A percentile compares a stretch with the other conserved stretches of the same genome.
Conservation (phyloP, 2,329 filamentous ascomycete genomes). For the Bipolaris sorokiniana region DNA sequence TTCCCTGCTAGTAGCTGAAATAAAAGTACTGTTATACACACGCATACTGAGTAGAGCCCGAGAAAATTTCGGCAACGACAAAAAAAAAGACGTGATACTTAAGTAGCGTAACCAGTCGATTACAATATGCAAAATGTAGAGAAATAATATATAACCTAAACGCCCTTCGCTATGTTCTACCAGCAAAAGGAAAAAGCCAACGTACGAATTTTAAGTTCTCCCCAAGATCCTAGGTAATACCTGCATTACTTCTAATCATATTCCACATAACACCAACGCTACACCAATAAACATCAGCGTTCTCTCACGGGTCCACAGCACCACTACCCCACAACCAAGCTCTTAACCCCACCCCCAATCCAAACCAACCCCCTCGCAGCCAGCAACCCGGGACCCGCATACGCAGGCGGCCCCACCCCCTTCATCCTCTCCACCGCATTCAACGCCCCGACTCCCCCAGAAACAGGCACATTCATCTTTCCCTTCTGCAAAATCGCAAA, state of each 20-base stretch:
- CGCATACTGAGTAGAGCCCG: too few relatives aligned
- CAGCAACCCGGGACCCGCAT: constrained; percentile 39
- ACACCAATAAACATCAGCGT: too few relatives aligned
- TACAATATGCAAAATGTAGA: too few relatives aligned
- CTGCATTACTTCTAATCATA: not conserved
- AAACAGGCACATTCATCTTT: constrained; percentile 17
- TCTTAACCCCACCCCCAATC: constrained; percentile 29
- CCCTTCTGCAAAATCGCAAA: constrained; percentile 60
- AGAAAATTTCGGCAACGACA: too few relatives aligned
- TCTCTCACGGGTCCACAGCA: not conserved
- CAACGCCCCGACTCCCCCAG: not conserved
- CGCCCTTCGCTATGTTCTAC: not conserved
- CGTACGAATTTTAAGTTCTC: not conserved
- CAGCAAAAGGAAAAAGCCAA: not conserved
- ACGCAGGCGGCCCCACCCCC: constrained; percentile 19
- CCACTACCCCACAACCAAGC: constrained; percentile 13
- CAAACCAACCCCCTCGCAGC: constrained; percentile 34
- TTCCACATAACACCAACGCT: not conserved
- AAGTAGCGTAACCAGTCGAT: too few relatives aligned
- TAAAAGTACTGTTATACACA: too few relatives aligned
- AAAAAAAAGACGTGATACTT: too few relatives aligned
- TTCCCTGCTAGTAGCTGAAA: too few relatives aligned
- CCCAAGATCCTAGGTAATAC: not conserved
- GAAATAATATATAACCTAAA: not conserved
- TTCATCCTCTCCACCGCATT: constrained; percentile 11